A percentile compares a stretch with the other conserved stretches of the same genome.
Evolutionary conservation across 2,329 filamentous ascomycete genomes (phyloP).

Genomic region (Nemania sp.): DNA sequence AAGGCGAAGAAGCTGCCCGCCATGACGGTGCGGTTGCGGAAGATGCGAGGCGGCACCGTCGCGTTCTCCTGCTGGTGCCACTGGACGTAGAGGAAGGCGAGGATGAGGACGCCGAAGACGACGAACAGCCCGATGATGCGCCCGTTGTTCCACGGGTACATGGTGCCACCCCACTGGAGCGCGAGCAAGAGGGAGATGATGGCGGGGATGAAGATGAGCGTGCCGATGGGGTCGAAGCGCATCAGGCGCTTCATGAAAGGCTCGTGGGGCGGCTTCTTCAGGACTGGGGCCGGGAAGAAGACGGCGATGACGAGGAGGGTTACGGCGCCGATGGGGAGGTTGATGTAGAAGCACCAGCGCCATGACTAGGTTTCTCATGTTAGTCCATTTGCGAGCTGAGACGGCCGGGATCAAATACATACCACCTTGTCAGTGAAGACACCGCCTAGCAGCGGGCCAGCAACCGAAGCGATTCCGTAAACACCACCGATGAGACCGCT

Average conservation of each 20-base stretch:
- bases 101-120: slow-evolving; percentile 45
- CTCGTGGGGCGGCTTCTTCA: slow-evolving; percentile 22
- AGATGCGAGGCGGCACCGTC: slow-evolving; percentile 47
- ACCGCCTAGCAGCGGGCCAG: slow-evolving; percentile 40
- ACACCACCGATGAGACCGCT: slow-evolving; percentile 37
- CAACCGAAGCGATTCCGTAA: slow-evolving; percentile 48
- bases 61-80: slow-evolving; percentile 44
- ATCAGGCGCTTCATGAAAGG: slow-evolving; percentile 27
- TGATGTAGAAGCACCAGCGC: slow-evolving; percentile 33
- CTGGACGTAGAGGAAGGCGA: slow-evolving; percentile 44
- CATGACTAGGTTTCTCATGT: slow-evolving; percentile 19
- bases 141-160: slow-evolving; percentile 43
- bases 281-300: slow-evolving; percentile 33
- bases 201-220: slow-evolving; percentile 37
- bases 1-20: slow-evolving; percentile 40
- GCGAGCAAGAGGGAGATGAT: slow-evolving; percentile 53
- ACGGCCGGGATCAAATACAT: slow-evolving; percentile 12
- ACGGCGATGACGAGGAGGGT: slow-evolving; percentile 28
- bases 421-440: slow-evolving; percentile 42
- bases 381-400: not conserved
- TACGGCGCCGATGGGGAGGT: slow-evolving; percentile 28
- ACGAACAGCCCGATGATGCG: slow-evolving; percentile 52
- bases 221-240: slow-evolving; percentile 38
- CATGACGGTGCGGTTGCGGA: slow-evolving; percentile 44
- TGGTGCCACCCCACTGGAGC: slow-evolving; percentile 51